Evolutionary conservation across 2,329 filamentous ascomycete species (phyloP).

Genomic region (Trichoderma sp.): DNA sequence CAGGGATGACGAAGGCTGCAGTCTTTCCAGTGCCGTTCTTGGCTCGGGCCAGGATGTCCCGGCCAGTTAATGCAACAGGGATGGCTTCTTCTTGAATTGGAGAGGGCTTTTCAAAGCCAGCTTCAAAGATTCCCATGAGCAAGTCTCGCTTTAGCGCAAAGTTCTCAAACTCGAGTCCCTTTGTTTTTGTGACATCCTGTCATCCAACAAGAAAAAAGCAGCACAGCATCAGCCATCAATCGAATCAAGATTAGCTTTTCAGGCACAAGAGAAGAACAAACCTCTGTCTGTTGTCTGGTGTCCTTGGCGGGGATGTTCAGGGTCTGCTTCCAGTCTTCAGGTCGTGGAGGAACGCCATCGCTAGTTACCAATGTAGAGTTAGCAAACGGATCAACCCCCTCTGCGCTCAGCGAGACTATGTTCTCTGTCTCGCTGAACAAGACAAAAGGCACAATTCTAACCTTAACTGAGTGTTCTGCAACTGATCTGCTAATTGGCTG

Average conservation of each 20-base stretch:
- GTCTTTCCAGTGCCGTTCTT: slow-evolving; percentile 99
- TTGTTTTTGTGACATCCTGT: slow-evolving; percentile 96
- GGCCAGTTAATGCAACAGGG: slow-evolving; percentile 88
- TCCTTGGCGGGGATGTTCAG: slow-evolving; percentile 73
- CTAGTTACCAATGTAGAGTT: slow-evolving; percentile 14
- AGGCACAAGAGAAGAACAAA: slow-evolving; percentile 33
- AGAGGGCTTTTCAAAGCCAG: slow-evolving; percentile 96
- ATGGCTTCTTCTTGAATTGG: slow-evolving; percentile 99
- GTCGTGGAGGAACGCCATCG: slow-evolving; percentile 44
- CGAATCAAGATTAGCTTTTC: slow-evolving; percentile 1
- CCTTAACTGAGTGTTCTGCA: slow-evolving; percentile 43
- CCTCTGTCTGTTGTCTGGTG: slow-evolving; percentile 77
- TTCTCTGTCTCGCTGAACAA: background rate
- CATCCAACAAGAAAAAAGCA: slow-evolving; percentile 12
- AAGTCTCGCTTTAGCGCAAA: slow-evolving; percentile 93
- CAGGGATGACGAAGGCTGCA: slow-evolving; percentile 94
- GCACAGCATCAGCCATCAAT: slow-evolving; percentile 24
- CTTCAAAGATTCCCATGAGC: slow-evolving; percentile 99
- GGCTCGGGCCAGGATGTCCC: slow-evolving; percentile 91
- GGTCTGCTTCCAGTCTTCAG: slow-evolving; percentile 69
- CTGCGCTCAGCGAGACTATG: background rate
- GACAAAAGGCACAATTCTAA: slow-evolving; percentile 29
- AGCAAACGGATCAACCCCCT: background rate
- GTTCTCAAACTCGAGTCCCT: slow-evolving; percentile 96
- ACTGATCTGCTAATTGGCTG: slow-evolving; percentile 46